Evolutionary conservation across 768 basidiomycete genomes (phyloP).

Genomic region (Scleroderma citrinum): DNA sequence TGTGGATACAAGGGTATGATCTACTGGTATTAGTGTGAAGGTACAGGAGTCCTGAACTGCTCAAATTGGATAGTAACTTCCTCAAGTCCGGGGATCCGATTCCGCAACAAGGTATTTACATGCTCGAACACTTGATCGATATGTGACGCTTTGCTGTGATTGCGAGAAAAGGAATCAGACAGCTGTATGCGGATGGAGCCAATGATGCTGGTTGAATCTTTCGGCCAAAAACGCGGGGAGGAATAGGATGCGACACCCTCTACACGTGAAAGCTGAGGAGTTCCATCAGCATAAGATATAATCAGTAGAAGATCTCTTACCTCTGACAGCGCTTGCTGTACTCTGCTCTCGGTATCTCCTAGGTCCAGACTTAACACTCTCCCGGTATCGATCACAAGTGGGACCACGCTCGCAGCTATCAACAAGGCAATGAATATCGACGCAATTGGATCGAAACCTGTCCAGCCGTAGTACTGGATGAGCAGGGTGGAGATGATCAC

Average conservation of each 20-base stretch:
- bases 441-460: conserved; percentile 97
- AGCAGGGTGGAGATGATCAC: conserved; percentile 96
- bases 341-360: conserved; percentile 49
- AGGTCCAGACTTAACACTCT: conserved; percentile 84
- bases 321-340: conserved; percentile 57
- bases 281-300: conserved; percentile 1
- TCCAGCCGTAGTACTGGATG: conserved; percentile 96
- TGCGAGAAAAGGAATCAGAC: conserved; percentile 49
- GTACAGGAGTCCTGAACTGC: conserved; percentile 9
- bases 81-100: conserved; percentile 73
- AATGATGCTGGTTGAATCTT: conserved; percentile 78
- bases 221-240: conserved; percentile 90
- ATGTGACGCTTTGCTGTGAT: conserved; percentile 46
- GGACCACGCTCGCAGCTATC: conserved; percentile 93
- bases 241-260: conserved; percentile 81
- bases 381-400: conserved; percentile 91
- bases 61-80: conserved; percentile 92
- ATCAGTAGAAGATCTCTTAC: conserved; percentile 33
- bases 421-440: conserved; percentile 93
- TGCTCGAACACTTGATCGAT: conserved; percentile 66
- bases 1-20: background rate
- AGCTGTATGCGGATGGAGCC: conserved; percentile 92
- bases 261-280: conserved; percentile 55
- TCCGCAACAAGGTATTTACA: conserved; percentile 67
- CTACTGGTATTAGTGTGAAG: background rate